These are phyloP conservation scores for Paraphaeosphaeria minitans DNA, from an alignment of 2,329 filamentous ascomycete species.

Conservation along the genomic window DNA sequence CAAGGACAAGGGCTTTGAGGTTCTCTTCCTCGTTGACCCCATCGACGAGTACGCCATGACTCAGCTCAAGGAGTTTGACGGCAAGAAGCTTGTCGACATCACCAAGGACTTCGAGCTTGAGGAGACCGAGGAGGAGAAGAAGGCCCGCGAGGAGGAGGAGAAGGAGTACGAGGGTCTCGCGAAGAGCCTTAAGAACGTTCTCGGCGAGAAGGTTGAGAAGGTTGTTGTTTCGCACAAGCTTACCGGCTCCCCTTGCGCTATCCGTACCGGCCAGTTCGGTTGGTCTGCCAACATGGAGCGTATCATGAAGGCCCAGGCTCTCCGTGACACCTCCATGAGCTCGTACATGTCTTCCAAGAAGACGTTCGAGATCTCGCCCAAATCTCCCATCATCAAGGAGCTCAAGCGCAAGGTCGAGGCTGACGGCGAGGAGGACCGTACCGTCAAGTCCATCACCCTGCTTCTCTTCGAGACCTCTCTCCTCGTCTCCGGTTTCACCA, in stretches of 20 bases:
- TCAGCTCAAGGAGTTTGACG: constrained; percentile 99
- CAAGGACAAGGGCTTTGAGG: constrained; percentile 99
- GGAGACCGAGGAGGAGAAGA: constrained; percentile 99
- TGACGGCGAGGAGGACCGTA: constrained; percentile 97
- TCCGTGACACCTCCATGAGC: constrained; percentile 99
- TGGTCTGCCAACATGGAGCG: constrained; percentile 99
- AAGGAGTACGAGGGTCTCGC: constrained; percentile 95
- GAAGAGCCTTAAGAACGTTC: constrained; percentile 98
- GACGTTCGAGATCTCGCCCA: constrained; percentile 99
- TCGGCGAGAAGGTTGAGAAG: constrained; percentile 99
- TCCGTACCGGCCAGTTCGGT: constrained; percentile 99
- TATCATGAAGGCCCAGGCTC: constrained; percentile 99
- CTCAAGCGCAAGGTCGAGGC: constrained; percentile 99
- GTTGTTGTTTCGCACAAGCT: constrained; percentile 99
- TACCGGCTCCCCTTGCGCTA: constrained; percentile 90
- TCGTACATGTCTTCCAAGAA: constrained; percentile 99
- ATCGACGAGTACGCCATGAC: constrained; percentile 99
- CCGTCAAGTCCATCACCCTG: constrained; percentile 98
- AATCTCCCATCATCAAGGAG: constrained; percentile 97
- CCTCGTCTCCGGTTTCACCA: constrained; percentile 98
- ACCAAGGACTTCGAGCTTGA: constrained; percentile 99
- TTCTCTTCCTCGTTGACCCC: constrained; percentile 98
- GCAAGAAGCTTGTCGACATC: constrained; percentile 99
- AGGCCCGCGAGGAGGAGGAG: constrained; percentile 90
- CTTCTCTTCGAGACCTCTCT: constrained; percentile 99